Base-by-base conservation (phyloP, 805 yeast species). In the Danielia reshetovae region DNA sequence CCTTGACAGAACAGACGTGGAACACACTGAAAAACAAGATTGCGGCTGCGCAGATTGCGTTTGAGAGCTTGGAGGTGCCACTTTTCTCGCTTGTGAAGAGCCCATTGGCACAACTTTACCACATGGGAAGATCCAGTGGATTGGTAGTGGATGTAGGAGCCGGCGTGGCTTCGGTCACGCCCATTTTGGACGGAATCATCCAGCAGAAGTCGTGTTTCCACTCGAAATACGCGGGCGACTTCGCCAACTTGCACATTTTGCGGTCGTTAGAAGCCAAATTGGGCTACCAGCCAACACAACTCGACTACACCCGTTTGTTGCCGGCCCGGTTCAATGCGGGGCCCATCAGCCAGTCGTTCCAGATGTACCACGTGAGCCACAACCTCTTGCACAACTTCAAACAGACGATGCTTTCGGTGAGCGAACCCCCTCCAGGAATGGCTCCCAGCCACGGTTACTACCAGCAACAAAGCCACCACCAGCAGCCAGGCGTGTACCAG, bases 211-310 rank as follows among this genome's bases (percentile, higher is more conserved):
- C 85, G 30, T 70, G 77, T 4, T 64, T 73, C 40, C 82, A 77
- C 55, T 74, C 85, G 11, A 78, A 76, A 48, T 84, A 73, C 54
- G 96, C 89, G 3, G 97, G 97, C 7, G 90, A 88, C 55, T 89
- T 82, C 55, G 57, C 85, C 36, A 84, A 81, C 55, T 68, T 76
- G 33, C 85, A 84, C 59, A 65, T 79, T 2, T 57, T 73, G 44
- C 65, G 74, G 32, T 74, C 51, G 62, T 48, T 69, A 70, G 42
- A 57, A 55, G 38, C 44, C 15, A 48, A 51, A 28, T 40, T 55
- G 32, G 61, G 64, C 30, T 39, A 52, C 21, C 29, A 29, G 13
- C 39, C 39, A 7, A 17, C 39, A 6, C 41, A 38, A 32, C 39
- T 44, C 14, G 51, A 43, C 27, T 35, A 28, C 36, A n/a, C 40